Evolutionary conservation across 257 asterid species (phyloP), one percentile per base, ranked within the genome.

Genomic region (Coffea canephora): DNA sequence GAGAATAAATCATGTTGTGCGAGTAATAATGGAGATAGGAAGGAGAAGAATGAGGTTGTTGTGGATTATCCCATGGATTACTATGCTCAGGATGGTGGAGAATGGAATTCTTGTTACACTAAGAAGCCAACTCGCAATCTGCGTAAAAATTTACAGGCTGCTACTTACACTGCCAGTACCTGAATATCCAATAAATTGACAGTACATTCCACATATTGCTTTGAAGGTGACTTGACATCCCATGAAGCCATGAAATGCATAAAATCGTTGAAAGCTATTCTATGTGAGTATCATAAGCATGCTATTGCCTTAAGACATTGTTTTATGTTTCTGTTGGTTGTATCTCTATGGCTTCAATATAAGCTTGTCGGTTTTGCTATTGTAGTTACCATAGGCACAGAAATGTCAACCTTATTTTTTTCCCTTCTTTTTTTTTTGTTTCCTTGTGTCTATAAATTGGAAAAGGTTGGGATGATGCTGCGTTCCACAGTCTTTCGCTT

Each of bases 31-130:
- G 86, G 25, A 18, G 81, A 80, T 67, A 85, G 31, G 79, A 71
- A 82, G 50, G 90, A 76, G 65, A 73, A 77, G 70, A 81, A 64
- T 70, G 86, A 71, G 73, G 71, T 27, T 0, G 86, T 71, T 25
- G 91, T 87, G 81, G 97, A 90, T 87, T 93, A 95, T 83, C 98
- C 97, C 0, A 95, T 95, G 99, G 99, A 95, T 89, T 95, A 95
- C 85, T 93, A 95, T 88, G 88, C 98, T 19, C 97, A 89, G 86
- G 97, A 92, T 87, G 99, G 99, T 14, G 99, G 99, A 79, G 94
- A 89, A 48, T 95, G 98, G 98, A 95, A 90, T 81, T 92, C 99
- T 69, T 84, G 89, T 86, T 91, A 95, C 84, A 80, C 94, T 0
- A 94, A 93, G 89, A 95, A 93, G 90, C 80, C 86, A 36, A 86